Percentiles rank a stretch among this genome's conserved stretches.
phyloP scores from a whole-genome alignment of 768 basidiomycete species.

The Hemileccinum impolitum region DNA sequence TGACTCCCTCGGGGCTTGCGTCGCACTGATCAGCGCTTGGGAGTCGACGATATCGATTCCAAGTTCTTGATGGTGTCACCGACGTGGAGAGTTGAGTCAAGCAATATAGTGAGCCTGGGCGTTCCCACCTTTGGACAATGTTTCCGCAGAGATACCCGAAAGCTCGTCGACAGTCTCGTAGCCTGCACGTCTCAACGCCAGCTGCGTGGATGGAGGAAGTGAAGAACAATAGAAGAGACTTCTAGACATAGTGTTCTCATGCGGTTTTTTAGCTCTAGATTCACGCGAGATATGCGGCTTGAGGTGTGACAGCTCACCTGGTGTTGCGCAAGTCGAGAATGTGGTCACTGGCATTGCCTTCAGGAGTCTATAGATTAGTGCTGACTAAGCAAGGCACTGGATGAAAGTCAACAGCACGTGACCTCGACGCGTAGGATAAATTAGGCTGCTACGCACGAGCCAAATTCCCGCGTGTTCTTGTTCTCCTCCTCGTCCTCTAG shows the following conservation, averaged over 20 bases:
- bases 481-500: slow-evolving; percentile 17
- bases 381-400: not conserved
- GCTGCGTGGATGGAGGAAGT: slow-evolving; percentile 44
- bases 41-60: slow-evolving; percentile 44
- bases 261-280: not conserved
- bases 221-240: slow-evolving; percentile 44
- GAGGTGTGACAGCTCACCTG: slow-evolving; percentile 11
- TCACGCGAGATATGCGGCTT: not conserved
- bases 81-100: not conserved
- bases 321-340: not conserved
- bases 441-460: slow-evolving; percentile 7
- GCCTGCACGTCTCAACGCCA: slow-evolving; percentile 48
- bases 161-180: slow-evolving; percentile 60
- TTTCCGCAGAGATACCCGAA: slow-evolving; percentile 38
- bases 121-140: slow-evolving; percentile 49
- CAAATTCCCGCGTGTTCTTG: slow-evolving; percentile 28
- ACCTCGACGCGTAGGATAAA: slow-evolving; percentile 30
- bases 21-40: slow-evolving; percentile 43
- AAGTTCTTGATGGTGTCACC: slow-evolving; percentile 41
- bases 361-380: not conserved
- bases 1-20: slow-evolving; percentile 31
- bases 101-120: not conserved
- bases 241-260: slow-evolving; percentile 30
- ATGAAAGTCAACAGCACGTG: slow-evolving; percentile 25
- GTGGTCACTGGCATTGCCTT: not conserved